phyloP scores from a whole-genome alignment of 371 early-diverging fungal genomes.

The Rhizomucor pusillus region DNA sequence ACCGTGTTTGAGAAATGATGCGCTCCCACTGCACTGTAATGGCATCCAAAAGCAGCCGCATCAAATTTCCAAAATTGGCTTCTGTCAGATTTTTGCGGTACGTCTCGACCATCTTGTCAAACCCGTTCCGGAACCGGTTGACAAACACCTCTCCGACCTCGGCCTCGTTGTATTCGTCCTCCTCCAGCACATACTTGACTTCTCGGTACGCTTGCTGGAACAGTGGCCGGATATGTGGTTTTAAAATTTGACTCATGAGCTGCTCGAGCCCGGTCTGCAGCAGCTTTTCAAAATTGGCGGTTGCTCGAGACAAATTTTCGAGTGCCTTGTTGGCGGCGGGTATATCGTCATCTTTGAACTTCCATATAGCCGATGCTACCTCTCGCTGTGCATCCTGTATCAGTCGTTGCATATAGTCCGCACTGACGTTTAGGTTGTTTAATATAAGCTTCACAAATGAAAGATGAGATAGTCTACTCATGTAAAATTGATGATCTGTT shows the following conservation, averaged over 20 bases:
- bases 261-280: slow-evolving; percentile 79
- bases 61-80: slow-evolving; percentile 63
- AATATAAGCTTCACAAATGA: slow-evolving; percentile 49
- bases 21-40: slow-evolving; percentile 84
- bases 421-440: slow-evolving; percentile 83
- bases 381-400: slow-evolving; percentile 61
- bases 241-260: slow-evolving; percentile 73
- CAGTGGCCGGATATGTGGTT: slow-evolving; percentile 75
- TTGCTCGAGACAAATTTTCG: slow-evolving; percentile 52
- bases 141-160: slow-evolving; percentile 77
- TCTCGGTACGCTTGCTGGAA: slow-evolving; percentile 81
- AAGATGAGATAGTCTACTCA: neutral
- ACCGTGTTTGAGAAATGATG: slow-evolving; percentile 79
- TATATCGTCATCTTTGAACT: slow-evolving; percentile 43
- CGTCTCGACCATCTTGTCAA: slow-evolving; percentile 52
- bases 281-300: slow-evolving; percentile 60
- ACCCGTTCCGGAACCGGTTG: slow-evolving; percentile 69
- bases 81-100: slow-evolving; percentile 58
- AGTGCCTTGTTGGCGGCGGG: slow-evolving; percentile 48
- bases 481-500: neutral
- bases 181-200: slow-evolving; percentile 83
- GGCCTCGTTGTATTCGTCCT: slow-evolving; percentile 87
- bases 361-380: slow-evolving; percentile 43
- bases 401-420: slow-evolving; percentile 70
- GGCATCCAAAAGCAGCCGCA: slow-evolving; percentile 61